phyloP scores from a whole-genome alignment of 2,329 filamentous ascomycete genomes.

The Claviceps quebecensis region DNA sequence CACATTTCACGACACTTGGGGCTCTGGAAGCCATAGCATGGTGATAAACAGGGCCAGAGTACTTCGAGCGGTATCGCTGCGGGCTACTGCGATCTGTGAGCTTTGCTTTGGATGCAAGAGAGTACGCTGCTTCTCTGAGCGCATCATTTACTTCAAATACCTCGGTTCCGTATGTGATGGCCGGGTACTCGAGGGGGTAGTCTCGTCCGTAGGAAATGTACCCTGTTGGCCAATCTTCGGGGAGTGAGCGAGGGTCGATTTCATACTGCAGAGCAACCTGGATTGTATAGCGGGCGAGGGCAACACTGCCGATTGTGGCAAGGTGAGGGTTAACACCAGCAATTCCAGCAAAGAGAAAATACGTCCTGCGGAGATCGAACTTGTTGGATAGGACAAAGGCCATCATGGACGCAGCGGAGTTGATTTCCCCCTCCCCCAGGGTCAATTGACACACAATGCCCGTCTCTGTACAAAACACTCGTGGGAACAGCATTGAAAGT shows the following conservation, averaged over 20 bases:
- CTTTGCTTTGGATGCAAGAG: constrained; percentile 34
- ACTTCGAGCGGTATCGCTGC: constrained; percentile 39
- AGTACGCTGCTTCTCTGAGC: constrained; percentile 38
- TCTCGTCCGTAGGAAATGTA: constrained; percentile 52
- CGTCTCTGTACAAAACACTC: constrained; percentile 48
- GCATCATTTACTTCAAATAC: constrained; percentile 52
- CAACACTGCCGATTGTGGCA: constrained; percentile 51
- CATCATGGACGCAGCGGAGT: constrained; percentile 52
- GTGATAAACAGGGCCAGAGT: constrained; percentile 25
- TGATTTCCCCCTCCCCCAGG: constrained; percentile 59
- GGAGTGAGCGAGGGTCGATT: constrained; percentile 56
- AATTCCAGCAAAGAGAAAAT: constrained; percentile 60
- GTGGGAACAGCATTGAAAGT: constrained; percentile 50
- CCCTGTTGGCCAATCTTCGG: constrained; percentile 48
- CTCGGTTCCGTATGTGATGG: constrained; percentile 50
- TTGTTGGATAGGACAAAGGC: constrained; percentile 45
- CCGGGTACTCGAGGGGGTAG: constrained; percentile 41
- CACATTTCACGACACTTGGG: constrained; percentile 49
- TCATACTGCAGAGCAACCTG: constrained; percentile 68
- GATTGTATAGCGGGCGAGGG: constrained; percentile 54
- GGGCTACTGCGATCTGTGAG: constrained; percentile 37
- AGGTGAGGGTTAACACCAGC: constrained; percentile 59
- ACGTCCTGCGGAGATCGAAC: constrained; percentile 53
- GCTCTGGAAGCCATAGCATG: constrained; percentile 28
- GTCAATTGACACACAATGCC: constrained; percentile 53